A percentile compares a stretch with the other conserved stretches of the same genome.
Evolutionary conservation across 2,329 filamentous ascomycete genomes (phyloP).

Genomic region (Fusarium piperis): DNA sequence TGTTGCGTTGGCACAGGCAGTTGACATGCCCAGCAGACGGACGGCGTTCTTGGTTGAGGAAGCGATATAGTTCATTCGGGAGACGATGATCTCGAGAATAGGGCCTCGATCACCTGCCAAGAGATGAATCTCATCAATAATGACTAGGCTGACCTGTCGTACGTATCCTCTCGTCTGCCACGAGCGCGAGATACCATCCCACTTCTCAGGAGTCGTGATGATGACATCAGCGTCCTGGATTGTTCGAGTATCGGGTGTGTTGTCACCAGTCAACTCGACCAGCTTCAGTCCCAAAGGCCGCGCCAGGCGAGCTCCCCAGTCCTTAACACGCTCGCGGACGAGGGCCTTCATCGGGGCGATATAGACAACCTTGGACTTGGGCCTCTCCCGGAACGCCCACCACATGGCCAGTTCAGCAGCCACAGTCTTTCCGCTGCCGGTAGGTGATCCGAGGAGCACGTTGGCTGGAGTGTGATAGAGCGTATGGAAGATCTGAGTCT

Average conservation of each 20-base stretch:
- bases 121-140: constrained; percentile 98
- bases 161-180: constrained; percentile 99
- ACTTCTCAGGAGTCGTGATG: constrained; percentile 99
- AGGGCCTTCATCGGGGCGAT: constrained; percentile 99
- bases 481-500: constrained; percentile 97
- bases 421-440: constrained; percentile 96
- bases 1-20: constrained; percentile 93
- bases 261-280: constrained; percentile 95
- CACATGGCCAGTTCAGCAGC: constrained; percentile 98
- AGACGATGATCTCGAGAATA: constrained; percentile 96
- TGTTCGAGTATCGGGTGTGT: constrained; percentile 94
- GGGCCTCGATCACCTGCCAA: constrained; percentile 96
- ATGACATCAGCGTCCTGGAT: constrained; percentile 98
- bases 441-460: constrained; percentile 93
- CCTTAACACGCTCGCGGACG: constrained; percentile 93
- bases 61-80: constrained; percentile 97
- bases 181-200: constrained; percentile 98
- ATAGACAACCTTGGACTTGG: constrained; percentile 97
- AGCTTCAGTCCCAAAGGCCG: constrained; percentile 86
- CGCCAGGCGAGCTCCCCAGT: constrained; percentile 88
- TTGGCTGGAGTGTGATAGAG: constrained; percentile 93
- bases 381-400: constrained; percentile 97
- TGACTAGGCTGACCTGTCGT: constrained; percentile 91
- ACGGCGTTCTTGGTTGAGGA: constrained; percentile 91
- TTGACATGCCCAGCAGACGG: constrained; percentile 97